Conservation (phyloP, 2,329 filamentous ascomycete species). For the Fusarium cyanostomum region DNA sequence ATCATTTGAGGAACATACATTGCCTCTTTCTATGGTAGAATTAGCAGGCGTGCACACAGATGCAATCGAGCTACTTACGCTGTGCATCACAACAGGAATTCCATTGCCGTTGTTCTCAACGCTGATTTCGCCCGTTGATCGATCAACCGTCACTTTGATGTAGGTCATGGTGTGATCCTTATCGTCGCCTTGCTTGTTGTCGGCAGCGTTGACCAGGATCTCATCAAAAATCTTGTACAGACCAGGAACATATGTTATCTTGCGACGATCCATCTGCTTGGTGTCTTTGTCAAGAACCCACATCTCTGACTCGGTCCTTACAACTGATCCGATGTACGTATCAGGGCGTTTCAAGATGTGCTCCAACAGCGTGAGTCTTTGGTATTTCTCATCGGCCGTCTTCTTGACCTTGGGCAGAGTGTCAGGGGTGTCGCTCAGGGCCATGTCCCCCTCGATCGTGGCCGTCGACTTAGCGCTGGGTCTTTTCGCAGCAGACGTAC, state of each 20-base stretch:
- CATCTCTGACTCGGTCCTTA: slow-evolving; percentile 85
- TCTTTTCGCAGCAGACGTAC: background rate
- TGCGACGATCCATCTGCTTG: slow-evolving; percentile 85
- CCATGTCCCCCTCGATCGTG: background rate
- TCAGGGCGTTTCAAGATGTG: slow-evolving; percentile 89
- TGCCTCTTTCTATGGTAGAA: slow-evolving; percentile 87
- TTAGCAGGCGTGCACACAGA: too few relatives aligned
- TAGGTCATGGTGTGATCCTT: slow-evolving; percentile 84
- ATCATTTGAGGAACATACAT: slow-evolving; percentile 97
- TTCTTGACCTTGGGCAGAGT: background rate
- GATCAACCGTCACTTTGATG: slow-evolving; percentile 84
- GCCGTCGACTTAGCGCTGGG: background rate
- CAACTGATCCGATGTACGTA: slow-evolving; percentile 95
- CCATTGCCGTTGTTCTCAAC: slow-evolving; percentile 96
- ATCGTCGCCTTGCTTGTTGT: slow-evolving; percentile 94
- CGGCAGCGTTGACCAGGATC: slow-evolving; percentile 96
- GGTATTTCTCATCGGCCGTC: background rate
- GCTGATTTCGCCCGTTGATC: slow-evolving; percentile 83
- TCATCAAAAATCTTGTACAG: slow-evolving; percentile 99
- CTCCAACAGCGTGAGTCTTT: background rate
- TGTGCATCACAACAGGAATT: slow-evolving; percentile 93
- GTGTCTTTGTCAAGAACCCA: slow-evolving; percentile 93
- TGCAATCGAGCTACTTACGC: too few relatives aligned
- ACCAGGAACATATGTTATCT: slow-evolving; percentile 87
- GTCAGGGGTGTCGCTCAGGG: background rate